A percentile compares a stretch with the other conserved stretches of the same genome.
Conservation (phyloP, 129 eudicot species). For the Erigeron canadensis region DNA sequence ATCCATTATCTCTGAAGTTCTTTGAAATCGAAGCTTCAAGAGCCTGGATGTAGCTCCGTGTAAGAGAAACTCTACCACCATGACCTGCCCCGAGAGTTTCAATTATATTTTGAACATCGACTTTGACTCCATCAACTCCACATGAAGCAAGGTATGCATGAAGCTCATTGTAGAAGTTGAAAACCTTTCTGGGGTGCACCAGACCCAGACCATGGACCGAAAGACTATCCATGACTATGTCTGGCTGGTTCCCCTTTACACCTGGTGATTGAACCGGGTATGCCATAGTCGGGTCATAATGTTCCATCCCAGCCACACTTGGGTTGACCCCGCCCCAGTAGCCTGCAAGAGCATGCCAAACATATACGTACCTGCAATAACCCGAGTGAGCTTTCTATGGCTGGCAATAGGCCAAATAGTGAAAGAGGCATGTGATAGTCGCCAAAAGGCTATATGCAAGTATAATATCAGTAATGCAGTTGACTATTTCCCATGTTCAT, state of each 20-base stretch:
- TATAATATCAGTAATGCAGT: too few species aligned
- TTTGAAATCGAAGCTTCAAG: constrained; percentile 83
- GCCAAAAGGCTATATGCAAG: too few species aligned
- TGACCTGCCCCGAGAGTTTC: constrained; percentile 90
- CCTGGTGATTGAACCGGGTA: constrained; percentile 92
- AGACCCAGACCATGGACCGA: constrained; percentile 82
- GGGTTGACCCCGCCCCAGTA: constrained; percentile 99
- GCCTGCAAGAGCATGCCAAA: constrained; percentile 95
- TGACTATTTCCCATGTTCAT: too few species aligned
- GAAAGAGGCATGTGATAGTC: too few species aligned
- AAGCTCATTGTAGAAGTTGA: constrained; percentile 78
- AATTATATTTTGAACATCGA: constrained; percentile 92
- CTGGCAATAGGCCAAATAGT: too few species aligned
- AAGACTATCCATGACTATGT: constrained; percentile 89
- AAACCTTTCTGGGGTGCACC: constrained; percentile 84
- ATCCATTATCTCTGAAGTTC: constrained; percentile 78
- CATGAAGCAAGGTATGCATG: constrained; percentile 88
- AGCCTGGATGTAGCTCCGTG: constrained; percentile 79
- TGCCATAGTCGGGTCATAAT: constrained; percentile 67
- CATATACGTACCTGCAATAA: constrained; percentile 63
- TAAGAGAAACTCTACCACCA: constrained; percentile 86
- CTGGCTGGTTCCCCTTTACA: constrained; percentile 82
- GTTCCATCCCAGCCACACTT: constrained; percentile 65
- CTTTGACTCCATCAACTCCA: constrained; percentile 98
- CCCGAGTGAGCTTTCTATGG: not conserved